Conservation (phyloP, 441 rosid genomes). For the Lepidium campestre region DNA sequence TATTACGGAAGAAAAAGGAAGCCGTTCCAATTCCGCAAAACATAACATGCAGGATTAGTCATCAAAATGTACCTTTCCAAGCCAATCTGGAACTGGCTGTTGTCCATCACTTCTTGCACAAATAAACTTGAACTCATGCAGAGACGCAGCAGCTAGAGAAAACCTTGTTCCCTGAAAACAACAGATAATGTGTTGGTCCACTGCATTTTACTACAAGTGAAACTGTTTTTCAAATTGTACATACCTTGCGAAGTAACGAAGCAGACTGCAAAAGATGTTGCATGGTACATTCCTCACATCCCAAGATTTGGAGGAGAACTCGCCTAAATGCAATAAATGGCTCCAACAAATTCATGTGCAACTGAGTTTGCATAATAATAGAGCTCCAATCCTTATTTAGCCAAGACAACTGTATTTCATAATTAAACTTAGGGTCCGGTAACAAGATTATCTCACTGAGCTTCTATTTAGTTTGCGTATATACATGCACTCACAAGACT, state of each 20-base stretch:
- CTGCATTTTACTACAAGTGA: neutral
- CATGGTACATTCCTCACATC: conserved; percentile 52
- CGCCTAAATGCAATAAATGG: conserved; percentile 93
- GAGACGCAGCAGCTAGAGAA: conserved; percentile 86
- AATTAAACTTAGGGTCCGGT: conserved; percentile 15
- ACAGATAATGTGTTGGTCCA: conserved; percentile 21
- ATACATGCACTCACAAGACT: conserved; percentile 10
- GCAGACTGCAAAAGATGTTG: conserved; percentile 92
- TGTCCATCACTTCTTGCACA: conserved; percentile 44
- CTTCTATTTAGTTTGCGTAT: neutral
- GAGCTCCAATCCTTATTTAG: conserved; percentile 74
- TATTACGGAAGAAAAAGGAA: neutral
- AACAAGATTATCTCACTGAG: conserved; percentile 13
- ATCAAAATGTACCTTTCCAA: conserved; percentile 67
- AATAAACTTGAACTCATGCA: conserved; percentile 82
- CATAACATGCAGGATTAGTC: conserved; percentile 8
- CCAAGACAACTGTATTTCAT: conserved; percentile 60
- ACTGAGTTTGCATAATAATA: conserved; percentile 60
- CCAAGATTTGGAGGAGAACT: conserved; percentile 77
- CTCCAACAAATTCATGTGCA: conserved; percentile 93
- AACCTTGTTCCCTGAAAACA: conserved; percentile 70
- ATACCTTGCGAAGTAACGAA: conserved; percentile 90
- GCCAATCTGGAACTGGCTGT: conserved; percentile 57
- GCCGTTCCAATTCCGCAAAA: neutral
- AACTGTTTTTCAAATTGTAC: conserved; percentile 6